These are phyloP conservation scores for Collybia sordida DNA, from an alignment of 768 basidiomycete species.

Conservation along the genomic window DNA sequence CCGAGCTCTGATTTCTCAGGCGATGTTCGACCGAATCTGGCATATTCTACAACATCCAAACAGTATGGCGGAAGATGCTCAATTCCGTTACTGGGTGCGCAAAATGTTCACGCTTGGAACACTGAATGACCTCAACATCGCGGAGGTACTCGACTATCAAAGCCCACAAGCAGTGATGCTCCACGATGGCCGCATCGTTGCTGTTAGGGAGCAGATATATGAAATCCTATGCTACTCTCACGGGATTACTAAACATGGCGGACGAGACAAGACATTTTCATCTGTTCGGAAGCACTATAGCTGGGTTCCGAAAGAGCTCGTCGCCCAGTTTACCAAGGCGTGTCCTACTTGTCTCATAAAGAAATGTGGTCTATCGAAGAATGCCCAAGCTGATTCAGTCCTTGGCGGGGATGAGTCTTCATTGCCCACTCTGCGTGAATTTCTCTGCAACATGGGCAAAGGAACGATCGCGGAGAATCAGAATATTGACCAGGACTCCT, in stretches of 20 bases:
- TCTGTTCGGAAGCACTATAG: slow-evolving; percentile 70
- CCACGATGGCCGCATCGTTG: slow-evolving; percentile 73
- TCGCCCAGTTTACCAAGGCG: slow-evolving; percentile 73
- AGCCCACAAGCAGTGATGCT: slow-evolving; percentile 46
- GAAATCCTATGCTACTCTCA: slow-evolving; percentile 77
- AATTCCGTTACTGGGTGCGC: slow-evolving; percentile 82
- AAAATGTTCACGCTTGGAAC: slow-evolving; percentile 69
- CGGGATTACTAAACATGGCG: slow-evolving; percentile 62
- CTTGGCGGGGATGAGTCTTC: slow-evolving; percentile 12
- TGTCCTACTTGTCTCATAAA: slow-evolving; percentile 73
- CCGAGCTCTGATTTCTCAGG: slow-evolving; percentile 73
- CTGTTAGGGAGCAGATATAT: slow-evolving; percentile 76
- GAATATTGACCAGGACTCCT: neutral
- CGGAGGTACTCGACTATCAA: slow-evolving; percentile 1
- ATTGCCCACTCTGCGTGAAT: slow-evolving; percentile 18
- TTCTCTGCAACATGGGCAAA: slow-evolving; percentile 11
- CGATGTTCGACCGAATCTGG: slow-evolving; percentile 72
- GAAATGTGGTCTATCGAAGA: slow-evolving; percentile 33
- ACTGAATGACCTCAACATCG: slow-evolving; percentile 22
- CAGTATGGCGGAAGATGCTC: slow-evolving; percentile 48
- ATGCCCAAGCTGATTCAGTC: slow-evolving; percentile 5
- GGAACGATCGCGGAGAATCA: no score
- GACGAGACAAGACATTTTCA: slow-evolving; percentile 75
- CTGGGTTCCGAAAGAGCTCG: slow-evolving; percentile 84
- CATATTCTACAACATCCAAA: slow-evolving; percentile 59